A percentile compares a stretch with the other conserved stretches of the same genome.
phyloP scores from a whole-genome alignment of 2,329 filamentous ascomycete genomes.

The Ceratocystis variospora region DNA sequence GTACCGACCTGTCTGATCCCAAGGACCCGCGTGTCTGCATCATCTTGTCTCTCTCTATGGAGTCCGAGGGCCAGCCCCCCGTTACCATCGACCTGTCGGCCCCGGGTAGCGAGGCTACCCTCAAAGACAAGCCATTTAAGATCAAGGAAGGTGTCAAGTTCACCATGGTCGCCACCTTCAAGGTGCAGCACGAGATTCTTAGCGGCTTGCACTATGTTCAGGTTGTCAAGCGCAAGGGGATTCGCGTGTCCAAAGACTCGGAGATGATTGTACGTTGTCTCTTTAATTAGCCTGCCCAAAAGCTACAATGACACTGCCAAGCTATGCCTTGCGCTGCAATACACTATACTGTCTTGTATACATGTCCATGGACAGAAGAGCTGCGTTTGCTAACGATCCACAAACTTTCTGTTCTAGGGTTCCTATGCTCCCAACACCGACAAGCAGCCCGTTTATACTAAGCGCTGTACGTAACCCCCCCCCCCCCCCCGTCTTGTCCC shows the following conservation, averaged over 20 bases:
- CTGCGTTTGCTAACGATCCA: constrained; percentile 22
- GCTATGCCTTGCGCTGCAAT: background rate
- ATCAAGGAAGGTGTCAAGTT: constrained; percentile 95
- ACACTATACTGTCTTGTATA: background rate
- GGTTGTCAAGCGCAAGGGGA: constrained; percentile 76
- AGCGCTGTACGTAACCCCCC: constrained; percentile 59
- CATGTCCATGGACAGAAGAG: background rate
- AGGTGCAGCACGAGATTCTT: constrained; percentile 92
- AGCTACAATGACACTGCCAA: background rate
- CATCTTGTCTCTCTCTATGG: constrained; percentile 80
- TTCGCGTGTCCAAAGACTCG: constrained; percentile 80
- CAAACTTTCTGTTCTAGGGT: constrained; percentile 40
- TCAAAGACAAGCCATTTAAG: constrained; percentile 87
- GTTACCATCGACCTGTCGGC: constrained; percentile 78
- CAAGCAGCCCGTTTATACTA: constrained; percentile 70
- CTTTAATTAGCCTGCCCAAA: background rate
- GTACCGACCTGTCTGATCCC: constrained; percentile 57
- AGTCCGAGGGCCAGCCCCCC: constrained; percentile 66
- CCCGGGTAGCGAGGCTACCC: constrained; percentile 56
- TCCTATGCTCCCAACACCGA: constrained; percentile 89
- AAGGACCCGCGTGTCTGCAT: constrained; percentile 82
- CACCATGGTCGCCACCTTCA: constrained; percentile 87
- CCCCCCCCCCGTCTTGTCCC: too few relatives aligned
- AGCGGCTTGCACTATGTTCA: constrained; percentile 94
- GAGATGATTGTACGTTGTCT: constrained; percentile 77